A percentile compares a stretch with the other conserved stretches of the same genome.
Evolutionary conservation across 2,329 filamentous ascomycete genomes (phyloP).

Genomic region (Penicillium oxalicum): DNA sequence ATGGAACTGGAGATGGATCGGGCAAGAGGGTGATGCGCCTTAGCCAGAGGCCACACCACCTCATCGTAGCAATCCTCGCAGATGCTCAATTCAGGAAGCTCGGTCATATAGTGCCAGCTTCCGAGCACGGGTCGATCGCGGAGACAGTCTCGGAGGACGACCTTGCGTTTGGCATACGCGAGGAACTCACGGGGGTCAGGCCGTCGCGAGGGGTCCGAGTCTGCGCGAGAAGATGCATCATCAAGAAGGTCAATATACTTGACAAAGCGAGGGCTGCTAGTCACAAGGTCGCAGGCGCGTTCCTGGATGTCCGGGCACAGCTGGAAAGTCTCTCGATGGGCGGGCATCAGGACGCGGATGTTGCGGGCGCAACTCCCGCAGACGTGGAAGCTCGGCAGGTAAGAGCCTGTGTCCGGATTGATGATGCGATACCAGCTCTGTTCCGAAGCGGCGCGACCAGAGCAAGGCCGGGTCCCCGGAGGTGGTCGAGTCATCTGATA

Average conservation of each 20-base stretch:
- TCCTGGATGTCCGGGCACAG: constrained; percentile 42
- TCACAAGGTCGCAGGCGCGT: constrained; percentile 65
- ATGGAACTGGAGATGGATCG: constrained; percentile 59
- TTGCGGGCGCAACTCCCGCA: constrained; percentile 69
- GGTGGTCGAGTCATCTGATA: constrained; percentile 61
- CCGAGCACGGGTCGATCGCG: constrained; percentile 58
- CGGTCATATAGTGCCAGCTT: constrained; percentile 72
- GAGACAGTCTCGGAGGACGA: constrained; percentile 57
- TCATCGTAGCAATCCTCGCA: constrained; percentile 84
- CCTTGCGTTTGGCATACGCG: constrained; percentile 56
- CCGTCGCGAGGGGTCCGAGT: constrained; percentile 24
- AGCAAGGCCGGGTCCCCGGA: constrained; percentile 52
- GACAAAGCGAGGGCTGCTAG: constrained; percentile 52
- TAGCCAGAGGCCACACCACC: constrained; percentile 64
- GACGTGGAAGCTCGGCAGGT: constrained; percentile 65
- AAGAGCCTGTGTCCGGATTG: constrained; percentile 59
- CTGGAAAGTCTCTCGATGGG: constrained; percentile 60
- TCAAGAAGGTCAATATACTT: constrained; percentile 54
- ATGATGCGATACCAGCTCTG: constrained; percentile 71
- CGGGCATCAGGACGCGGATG: constrained; percentile 67
- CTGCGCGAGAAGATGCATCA: constrained; percentile 43
- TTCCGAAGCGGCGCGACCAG: constrained; percentile 49
- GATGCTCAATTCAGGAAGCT: constrained; percentile 70
- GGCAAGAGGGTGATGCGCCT: constrained; percentile 52
- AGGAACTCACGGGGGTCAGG: constrained; percentile 58